Evolutionary conservation across 257 asterid genomes (phyloP), one percentile per base, ranked within the genome.

Genomic region (Solanum virginianum): DNA sequence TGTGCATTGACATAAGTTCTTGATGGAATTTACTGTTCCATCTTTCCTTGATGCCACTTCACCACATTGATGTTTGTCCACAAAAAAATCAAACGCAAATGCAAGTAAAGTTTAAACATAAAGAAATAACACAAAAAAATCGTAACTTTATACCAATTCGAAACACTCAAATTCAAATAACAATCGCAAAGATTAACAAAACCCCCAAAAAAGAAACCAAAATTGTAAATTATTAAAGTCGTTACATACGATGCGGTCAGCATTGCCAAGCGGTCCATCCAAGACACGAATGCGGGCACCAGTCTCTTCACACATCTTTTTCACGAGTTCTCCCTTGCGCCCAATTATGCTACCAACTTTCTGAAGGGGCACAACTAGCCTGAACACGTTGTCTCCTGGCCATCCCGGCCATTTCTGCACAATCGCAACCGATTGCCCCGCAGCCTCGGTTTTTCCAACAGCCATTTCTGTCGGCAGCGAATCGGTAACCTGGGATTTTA

Each of bases 321-420:
- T 94, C 17, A 95, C 90, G 43, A 95, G 90, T 86, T 95, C 99
- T 7, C 98, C 99, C 79, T 92, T 94, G 57, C 97, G 94, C 85
- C 98, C 99, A 75, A 95, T 94, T 82, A 95, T 94, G 88, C 96
- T 87, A 15, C 98, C 99, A 15, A 95, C 99, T 80, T 95, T 94
- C 74, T 90, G 88, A 83, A 91, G 92, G 74, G 99, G 98, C 49
- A 94, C 97, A 36, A 91, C 89, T 18, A 95, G 69, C 71, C 98
- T 82, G 41, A 88, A 95, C n/a, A 94, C 97, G 17, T 92, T 85
- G 87, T 90, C 87, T 20, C 98, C 98, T 4, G 98, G 98, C 98
- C 96, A 95, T 1, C 97, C 99, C 2, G 97, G 97, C 97, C 99
- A 95, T 82, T 89, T 95, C 54, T 88, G 89, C 86, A 85, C 87